Base-by-base conservation (phyloP, 2,329 filamentous ascomycete genomes). In the Ilyonectria robusta region DNA sequence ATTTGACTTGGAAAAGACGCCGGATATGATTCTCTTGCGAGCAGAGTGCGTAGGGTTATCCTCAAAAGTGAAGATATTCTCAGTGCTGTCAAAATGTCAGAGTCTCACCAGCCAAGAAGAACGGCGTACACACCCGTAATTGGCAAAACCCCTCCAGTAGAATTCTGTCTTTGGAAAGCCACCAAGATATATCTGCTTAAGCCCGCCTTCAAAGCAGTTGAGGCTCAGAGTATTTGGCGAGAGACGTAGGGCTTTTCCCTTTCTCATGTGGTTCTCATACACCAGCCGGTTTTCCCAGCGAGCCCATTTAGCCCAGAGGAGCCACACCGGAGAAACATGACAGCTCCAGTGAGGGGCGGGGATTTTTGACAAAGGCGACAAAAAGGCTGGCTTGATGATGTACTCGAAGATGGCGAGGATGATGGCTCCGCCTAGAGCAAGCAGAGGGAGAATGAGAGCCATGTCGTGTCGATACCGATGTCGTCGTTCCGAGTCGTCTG, bases 311-410 rank as follows among this genome's bases (percentile, higher is more conserved):
- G 51, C 59, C 51, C 59, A 65, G 48, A 50, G 59, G 17, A 70
- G 59, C 68, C 68, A 70, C 7, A 66, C 42, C 3, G 58, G 59
- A 15, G 50, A 29, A 17, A 68, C 29, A 37, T 62, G 62, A 31
- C 66, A 63, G 15, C 61, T 62, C 68, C 68, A 70, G 35, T 70
- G 68, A 7, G 66, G 53, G 5, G 66, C 62, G 6, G 68, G 66
- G 23, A 70, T 66, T 23, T 64, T 68, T n/a, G 62, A 11, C 1
- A 70, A 50, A 13, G 68, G 68, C 5, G 68, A 70, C 9, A 64
- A 9, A 15, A 66, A 66, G 6, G 33, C 58, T 3, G 63, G 63
- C 7, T 62, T 57, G 31, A 66, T 8, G 35, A 66, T 51, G 31
- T 9, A 19, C 47, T 62, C 51, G 42, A 26, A 26, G 6, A 26